A percentile compares a stretch with the other conserved stretches of the same genome.
These are phyloP conservation scores for Halophytophthora polymorphica DNA, from an alignment of 352 stramenopile species.

Conservation along the genomic window DNA sequence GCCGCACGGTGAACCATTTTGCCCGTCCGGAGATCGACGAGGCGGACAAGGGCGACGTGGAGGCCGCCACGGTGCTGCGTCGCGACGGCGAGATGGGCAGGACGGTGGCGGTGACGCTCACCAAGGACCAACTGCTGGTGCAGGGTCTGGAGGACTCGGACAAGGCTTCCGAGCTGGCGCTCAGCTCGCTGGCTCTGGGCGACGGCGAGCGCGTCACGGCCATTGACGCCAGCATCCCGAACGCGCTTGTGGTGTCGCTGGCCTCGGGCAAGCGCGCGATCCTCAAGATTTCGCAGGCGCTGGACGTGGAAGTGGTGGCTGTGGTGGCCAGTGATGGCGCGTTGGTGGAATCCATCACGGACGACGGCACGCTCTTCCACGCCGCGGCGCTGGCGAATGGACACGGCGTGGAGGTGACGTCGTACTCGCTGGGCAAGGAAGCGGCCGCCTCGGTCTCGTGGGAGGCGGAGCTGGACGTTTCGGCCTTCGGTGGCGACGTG, in stretches of 20 bases:
- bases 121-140: constrained; percentile 29
- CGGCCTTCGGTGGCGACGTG: constrained; percentile 48
- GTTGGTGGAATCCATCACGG: constrained; percentile 52
- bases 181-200: constrained; percentile 33
- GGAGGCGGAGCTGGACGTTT: constrained; percentile 46
- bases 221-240: constrained; percentile 39
- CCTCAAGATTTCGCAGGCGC: constrained; percentile 36
- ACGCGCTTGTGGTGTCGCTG: constrained; percentile 47
- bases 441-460: constrained; percentile 24
- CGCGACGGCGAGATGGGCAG: constrained; percentile 33
- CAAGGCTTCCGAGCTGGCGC: constrained; percentile 19
- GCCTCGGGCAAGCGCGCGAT: constrained; percentile 60
- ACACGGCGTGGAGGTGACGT: constrained; percentile 35
- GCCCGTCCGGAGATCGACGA: constrained; percentile 28
- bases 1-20: constrained; percentile 38
- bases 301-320: constrained; percentile 36
- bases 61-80: constrained; percentile 27
- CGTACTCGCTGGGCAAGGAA: constrained; percentile 41
- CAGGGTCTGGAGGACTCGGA: constrained; percentile 34
- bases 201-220: constrained; percentile 30
- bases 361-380: constrained; percentile 60
- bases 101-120: constrained; percentile 26
- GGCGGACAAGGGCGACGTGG: constrained; percentile 24
- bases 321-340: constrained; percentile 38
- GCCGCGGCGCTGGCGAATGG: constrained; percentile 18